A percentile compares a stretch with the other conserved stretches of the same genome.
These are phyloP conservation scores for Beauveria sp. DNA, from an alignment of 2,329 filamentous ascomycete species.

Conservation along the genomic window DNA sequence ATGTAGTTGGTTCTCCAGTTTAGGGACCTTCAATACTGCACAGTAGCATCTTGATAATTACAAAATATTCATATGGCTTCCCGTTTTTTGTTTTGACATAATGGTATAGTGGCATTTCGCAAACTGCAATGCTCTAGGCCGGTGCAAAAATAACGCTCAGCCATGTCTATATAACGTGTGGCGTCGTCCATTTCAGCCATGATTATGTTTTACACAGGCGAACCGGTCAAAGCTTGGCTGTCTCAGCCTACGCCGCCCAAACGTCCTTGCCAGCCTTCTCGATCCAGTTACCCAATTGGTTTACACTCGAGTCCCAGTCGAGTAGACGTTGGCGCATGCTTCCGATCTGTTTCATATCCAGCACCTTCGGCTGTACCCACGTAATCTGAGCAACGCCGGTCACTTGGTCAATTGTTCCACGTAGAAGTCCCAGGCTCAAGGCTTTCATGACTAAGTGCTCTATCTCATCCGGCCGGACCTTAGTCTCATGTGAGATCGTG, in stretches of 20 bases:
- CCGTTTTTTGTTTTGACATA: not conserved
- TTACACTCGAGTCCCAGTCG: conserved; percentile 95
- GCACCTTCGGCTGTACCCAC: conserved; percentile 97
- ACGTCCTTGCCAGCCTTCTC: conserved; percentile 90
- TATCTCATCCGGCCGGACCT: conserved; percentile 84
- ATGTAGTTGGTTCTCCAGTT: conserved; percentile 36
- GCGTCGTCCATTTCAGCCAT: not conserved
- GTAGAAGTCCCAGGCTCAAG: conserved; percentile 81
- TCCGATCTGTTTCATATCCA: conserved; percentile 92
- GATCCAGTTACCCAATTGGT: conserved; percentile 95
- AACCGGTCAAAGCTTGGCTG: not conserved
- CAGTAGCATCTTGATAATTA: not conserved
- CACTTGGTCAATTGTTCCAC: conserved; percentile 93
- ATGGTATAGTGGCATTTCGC: not conserved
- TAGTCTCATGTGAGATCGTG: conserved; percentile 85
- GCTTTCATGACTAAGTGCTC: conserved; percentile 99
- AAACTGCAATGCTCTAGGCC: not conserved
- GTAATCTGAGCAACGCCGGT: conserved; percentile 90
- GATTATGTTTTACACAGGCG: not conserved
- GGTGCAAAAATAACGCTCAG: not conserved
- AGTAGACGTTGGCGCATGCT: conserved; percentile 81
- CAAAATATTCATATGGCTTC: not conserved
- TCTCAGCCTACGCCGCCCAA: conserved; percentile 64
- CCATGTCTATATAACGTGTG: not conserved
- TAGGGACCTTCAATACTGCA: not conserved